Conservation (phyloP, 2,329 filamentous ascomycete genomes). For the Aspergillus thermomutatus region DNA sequence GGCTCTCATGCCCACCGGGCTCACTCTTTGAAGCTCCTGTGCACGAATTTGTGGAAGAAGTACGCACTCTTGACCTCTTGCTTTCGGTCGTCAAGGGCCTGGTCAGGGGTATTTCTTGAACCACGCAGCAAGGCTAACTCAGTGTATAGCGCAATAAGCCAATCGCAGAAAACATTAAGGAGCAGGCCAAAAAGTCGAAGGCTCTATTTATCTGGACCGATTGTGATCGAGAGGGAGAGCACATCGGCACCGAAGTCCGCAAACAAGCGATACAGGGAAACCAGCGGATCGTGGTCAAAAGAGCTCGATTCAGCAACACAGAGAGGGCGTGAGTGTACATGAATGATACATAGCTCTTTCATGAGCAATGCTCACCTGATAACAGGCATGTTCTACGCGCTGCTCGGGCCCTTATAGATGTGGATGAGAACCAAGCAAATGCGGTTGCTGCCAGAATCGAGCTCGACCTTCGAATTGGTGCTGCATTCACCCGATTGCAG, state of each 20-base stretch:
- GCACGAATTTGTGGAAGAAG: conserved; percentile 62
- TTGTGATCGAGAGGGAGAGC: conserved; percentile 95
- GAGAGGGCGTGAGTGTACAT: conserved; percentile 68
- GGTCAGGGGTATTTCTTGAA: background rate
- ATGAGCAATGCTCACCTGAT: background rate
- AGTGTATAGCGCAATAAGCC: conserved; percentile 67
- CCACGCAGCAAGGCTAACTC: conserved; percentile 11
- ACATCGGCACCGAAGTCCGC: conserved; percentile 90
- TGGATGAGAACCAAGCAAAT: conserved; percentile 83
- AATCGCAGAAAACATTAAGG: conserved; percentile 80
- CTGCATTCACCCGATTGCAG: conserved; percentile 85
- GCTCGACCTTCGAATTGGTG: conserved; percentile 86
- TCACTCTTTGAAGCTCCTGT: conserved; percentile 80
- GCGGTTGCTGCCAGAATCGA: conserved; percentile 89
- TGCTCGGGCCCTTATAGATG: conserved; percentile 68
- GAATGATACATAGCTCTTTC: background rate
- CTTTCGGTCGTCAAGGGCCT: background rate
- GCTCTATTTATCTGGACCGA: conserved; percentile 97
- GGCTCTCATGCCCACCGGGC: conserved; percentile 75
- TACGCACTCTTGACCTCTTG: conserved; percentile 34
- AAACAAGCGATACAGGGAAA: conserved; percentile 75
- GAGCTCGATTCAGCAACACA: conserved; percentile 93
- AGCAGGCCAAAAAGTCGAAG: conserved; percentile 68
- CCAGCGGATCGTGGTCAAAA: conserved; percentile 69
- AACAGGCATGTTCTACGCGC: conserved; percentile 79